phyloP scores from a whole-genome alignment of 495 filamentous ascomycete species.

The Amorphotheca resinae region DNA sequence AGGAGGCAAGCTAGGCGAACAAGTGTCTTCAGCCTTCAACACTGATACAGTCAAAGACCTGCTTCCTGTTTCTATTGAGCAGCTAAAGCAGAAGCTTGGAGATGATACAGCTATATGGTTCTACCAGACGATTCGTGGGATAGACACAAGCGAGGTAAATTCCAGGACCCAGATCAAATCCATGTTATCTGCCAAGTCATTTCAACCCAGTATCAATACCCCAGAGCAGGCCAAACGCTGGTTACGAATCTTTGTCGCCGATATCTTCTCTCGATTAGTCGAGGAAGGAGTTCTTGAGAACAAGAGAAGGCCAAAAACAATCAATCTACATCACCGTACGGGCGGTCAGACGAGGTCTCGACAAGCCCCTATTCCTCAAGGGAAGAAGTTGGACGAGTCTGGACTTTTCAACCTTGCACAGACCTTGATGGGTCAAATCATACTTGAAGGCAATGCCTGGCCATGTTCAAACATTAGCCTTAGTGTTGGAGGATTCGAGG shows the following conservation, averaged over 20 bases:
- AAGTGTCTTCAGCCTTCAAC: constrained; percentile 61
- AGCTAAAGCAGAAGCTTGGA: constrained; percentile 66
- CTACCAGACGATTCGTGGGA: constrained; percentile 72
- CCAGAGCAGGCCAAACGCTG: constrained; percentile 75
- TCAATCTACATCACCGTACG: constrained; percentile 70
- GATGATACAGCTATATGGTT: constrained; percentile 85
- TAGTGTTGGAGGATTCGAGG: constrained; percentile 82
- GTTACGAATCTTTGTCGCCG: constrained; percentile 84
- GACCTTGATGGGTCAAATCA: constrained; percentile 61
- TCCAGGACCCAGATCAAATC: constrained; percentile 87
- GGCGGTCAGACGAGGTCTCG: constrained; percentile 58
- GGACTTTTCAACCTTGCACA: constrained; percentile 68
- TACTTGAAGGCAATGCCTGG: constrained; percentile 67
- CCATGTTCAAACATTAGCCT: constrained; percentile 78
- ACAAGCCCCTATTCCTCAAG: constrained; percentile 64
- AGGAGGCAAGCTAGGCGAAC: constrained; percentile 89
- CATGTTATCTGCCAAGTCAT: constrained; percentile 97
- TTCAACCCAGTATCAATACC: constrained; percentile 69
- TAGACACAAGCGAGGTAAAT: constrained; percentile 81
- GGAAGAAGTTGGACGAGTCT: constrained; percentile 55
- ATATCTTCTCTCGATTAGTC: constrained; percentile 80
- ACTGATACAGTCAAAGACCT: constrained; percentile 74
- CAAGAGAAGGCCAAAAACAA: constrained; percentile 70
- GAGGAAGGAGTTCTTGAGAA: constrained; percentile 89
- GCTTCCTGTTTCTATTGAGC: constrained; percentile 57